A percentile compares a stretch with the other conserved stretches of the same genome.
phyloP scores from a whole-genome alignment of 2,329 filamentous ascomycete species.

The Hymenoscyphus infarciens region DNA sequence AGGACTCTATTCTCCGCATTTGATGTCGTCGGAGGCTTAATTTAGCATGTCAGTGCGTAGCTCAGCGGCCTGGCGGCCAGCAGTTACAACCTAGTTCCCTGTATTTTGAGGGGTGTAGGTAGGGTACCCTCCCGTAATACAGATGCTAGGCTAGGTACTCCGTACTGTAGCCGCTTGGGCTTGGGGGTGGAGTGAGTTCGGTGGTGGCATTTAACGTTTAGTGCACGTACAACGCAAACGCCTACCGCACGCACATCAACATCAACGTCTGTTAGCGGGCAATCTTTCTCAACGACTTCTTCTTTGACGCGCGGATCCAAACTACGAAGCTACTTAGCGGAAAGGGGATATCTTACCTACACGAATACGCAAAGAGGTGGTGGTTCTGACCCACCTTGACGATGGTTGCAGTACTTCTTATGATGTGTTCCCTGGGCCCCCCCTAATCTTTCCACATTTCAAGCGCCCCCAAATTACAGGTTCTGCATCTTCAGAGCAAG shows the following conservation, averaged over 20 bases:
- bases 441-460: constrained; percentile 1
- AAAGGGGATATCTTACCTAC: not conserved
- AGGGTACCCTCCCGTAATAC: not conserved
- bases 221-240: constrained; percentile 5
- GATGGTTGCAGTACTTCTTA: not conserved
- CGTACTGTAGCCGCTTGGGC: constrained; percentile 1
- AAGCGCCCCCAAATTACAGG: not conserved
- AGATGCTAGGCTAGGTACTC: no score
- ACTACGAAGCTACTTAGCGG: not conserved
- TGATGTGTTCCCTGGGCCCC: not conserved
- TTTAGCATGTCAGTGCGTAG: constrained; percentile 12
- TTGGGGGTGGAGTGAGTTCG: not conserved
- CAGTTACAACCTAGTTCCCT: constrained; percentile 20
- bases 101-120: constrained; percentile 2
- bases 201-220: constrained; percentile 7
- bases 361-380: not conserved
- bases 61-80: constrained; percentile 6
- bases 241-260: not conserved
- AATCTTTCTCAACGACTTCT: constrained; percentile 4
- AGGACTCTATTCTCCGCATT: constrained; percentile 6
- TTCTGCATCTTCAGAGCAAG: not conserved
- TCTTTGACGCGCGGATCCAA: constrained; percentile 6
- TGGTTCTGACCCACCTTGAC: not conserved
- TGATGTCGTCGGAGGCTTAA: constrained; percentile 18
- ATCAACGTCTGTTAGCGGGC: not conserved